phyloP scores from a whole-genome alignment of 371 early-diverging fungal genomes.

The Parasitella parasitica region DNA sequence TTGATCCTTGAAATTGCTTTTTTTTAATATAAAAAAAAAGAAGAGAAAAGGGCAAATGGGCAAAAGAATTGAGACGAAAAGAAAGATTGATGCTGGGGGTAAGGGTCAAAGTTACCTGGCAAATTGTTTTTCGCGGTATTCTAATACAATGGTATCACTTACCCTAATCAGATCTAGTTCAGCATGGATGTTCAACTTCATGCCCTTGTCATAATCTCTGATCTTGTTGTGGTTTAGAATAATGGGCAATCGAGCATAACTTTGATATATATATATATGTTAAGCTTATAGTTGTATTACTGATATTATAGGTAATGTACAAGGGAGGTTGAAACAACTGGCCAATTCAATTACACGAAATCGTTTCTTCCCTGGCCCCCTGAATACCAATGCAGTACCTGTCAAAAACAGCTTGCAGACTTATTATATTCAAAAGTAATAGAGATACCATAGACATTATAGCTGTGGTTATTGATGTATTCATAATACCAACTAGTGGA shows the following conservation, averaged over 20 bases:
- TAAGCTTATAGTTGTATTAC: too few relatives aligned
- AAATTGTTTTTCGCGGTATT: slow-evolving; percentile 4
- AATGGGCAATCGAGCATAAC: too few relatives aligned
- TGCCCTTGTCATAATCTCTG: background rate
- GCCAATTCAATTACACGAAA: background rate
- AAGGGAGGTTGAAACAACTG: background rate
- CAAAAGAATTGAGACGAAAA: background rate
- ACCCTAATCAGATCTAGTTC: background rate
- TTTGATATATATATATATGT: background rate
- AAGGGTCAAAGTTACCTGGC: slow-evolving; percentile 8
- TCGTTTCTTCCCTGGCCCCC: background rate
- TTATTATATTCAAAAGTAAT: too few relatives aligned
- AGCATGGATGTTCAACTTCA: background rate
- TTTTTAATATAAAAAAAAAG: background rate
- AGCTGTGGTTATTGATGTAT: too few relatives aligned
- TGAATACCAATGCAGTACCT: background rate
- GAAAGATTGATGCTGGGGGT: slow-evolving; percentile 2
- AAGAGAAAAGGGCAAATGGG: background rate
- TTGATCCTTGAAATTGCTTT: background rate
- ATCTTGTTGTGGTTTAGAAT: background rate
- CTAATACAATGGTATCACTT: background rate
- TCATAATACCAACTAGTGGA: too few relatives aligned
- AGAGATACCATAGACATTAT: too few relatives aligned
- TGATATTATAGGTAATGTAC: too few relatives aligned
- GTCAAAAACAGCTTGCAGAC: background rate